Percentiles rank a stretch among this genome's conserved stretches.
Evolutionary conservation across 208 protist genomes (phyloP).

Genomic region (Trypanosoma theileri): DNA sequence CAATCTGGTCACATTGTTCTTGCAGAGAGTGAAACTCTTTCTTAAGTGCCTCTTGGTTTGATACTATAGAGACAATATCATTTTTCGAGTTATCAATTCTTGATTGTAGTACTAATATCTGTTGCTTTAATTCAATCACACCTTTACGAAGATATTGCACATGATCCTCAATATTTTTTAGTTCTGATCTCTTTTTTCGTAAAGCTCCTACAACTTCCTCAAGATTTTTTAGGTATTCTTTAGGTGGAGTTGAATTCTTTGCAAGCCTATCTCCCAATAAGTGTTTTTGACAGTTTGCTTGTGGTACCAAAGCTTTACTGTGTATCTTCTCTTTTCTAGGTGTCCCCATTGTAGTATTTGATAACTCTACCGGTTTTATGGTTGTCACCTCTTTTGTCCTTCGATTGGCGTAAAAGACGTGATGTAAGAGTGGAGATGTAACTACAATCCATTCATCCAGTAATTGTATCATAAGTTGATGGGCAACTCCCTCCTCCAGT

Average conservation of each 20-base stretch:
- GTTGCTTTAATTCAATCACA: background rate
- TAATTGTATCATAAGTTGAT: conserved; percentile 4
- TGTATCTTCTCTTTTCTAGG: too few relatives aligned
- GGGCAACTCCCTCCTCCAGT: background rate
- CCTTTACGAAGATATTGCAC: background rate
- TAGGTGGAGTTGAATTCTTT: background rate
- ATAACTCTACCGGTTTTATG: background rate
- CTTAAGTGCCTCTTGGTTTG: background rate
- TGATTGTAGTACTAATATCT: background rate
- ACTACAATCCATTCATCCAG: conserved; percentile 5
- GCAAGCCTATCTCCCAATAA: background rate
- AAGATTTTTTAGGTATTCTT: background rate
- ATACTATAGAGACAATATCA: background rate
- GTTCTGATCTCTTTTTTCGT: background rate
- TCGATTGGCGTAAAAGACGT: conserved; percentile 12
- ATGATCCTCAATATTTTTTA: background rate
- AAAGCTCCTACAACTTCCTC: background rate
- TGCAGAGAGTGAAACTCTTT: background rate
- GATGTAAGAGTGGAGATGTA: background rate
- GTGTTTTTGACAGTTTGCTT: background rate
- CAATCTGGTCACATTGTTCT: background rate
- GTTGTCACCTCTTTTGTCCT: conserved; percentile 1
- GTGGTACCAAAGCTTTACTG: background rate
- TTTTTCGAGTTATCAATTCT: background rate
- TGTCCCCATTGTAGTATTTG: background rate